Evolutionary conservation across 352 stramenopile genomes (phyloP).

Genomic region (Aphanomyces stellatus): DNA sequence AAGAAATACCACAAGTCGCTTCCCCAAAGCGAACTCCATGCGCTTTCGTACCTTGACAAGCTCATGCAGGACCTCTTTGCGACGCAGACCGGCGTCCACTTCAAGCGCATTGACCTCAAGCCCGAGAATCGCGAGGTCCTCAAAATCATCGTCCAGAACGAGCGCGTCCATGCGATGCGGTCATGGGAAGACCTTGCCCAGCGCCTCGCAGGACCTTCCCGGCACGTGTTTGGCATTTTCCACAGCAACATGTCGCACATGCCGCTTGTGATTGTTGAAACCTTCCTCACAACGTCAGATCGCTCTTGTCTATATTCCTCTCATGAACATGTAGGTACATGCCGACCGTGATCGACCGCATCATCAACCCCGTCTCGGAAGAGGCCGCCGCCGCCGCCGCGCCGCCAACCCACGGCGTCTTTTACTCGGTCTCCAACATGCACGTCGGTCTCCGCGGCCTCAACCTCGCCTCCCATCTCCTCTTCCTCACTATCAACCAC

Average conservation of each 20-base stretch:
- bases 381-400: not conserved
- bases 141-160: constrained; percentile 61
- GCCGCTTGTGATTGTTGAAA: constrained; percentile 70
- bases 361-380: constrained; percentile 25
- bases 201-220: constrained; percentile 49
- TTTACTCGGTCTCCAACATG: constrained; percentile 78
- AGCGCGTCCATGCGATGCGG: constrained; percentile 65
- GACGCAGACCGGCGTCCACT: constrained; percentile 70
- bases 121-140: constrained; percentile 48
- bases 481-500: constrained; percentile 76
- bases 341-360: constrained; percentile 34
- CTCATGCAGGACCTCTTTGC: constrained; percentile 80
- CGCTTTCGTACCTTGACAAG: constrained; percentile 68
- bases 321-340: constrained; percentile 2
- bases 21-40: constrained; percentile 39
- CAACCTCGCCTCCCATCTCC: constrained; percentile 72
- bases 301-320: no score
- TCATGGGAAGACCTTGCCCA: constrained; percentile 56
- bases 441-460: constrained; percentile 68
- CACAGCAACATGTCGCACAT: constrained; percentile 64
- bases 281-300: constrained; percentile 38
- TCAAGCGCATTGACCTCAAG: constrained; percentile 63
- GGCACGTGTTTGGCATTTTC: constrained; percentile 78
- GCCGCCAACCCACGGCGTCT: constrained; percentile 69
- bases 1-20: constrained; percentile 40